phyloP scores from a whole-genome alignment of 2,329 filamentous ascomycete species.

The Penicillium sp. region DNA sequence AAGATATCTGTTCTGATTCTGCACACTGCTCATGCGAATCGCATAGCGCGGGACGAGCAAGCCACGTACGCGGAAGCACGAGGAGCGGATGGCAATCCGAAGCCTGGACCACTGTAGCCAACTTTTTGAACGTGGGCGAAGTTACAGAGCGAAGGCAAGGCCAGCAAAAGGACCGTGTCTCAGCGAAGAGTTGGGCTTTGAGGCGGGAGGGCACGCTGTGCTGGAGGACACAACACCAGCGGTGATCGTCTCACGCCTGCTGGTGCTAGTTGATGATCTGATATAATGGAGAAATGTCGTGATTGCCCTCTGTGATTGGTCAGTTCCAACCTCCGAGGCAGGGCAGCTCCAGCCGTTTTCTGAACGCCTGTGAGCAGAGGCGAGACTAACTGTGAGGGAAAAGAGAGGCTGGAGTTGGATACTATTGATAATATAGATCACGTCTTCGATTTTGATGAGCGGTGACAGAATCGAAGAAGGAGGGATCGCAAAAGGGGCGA shows the following conservation, averaged over 20 bases:
- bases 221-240: slow-evolving; percentile 11
- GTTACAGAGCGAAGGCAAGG: slow-evolving; percentile 15
- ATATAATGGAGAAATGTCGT: slow-evolving; percentile 52
- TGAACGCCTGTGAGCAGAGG: neutral
- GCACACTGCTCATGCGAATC: slow-evolving; percentile 24
- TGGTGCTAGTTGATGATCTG: slow-evolving; percentile 44
- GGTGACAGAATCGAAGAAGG: neutral
- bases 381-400: neutral
- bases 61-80: slow-evolving; percentile 32
- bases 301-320: slow-evolving; percentile 41
- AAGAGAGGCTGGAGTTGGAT: neutral
- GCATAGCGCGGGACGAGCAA: slow-evolving; percentile 29
- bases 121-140: slow-evolving; percentile 2
- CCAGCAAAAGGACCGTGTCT: slow-evolving; percentile 19
- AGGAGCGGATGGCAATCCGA: slow-evolving; percentile 15
- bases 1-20: slow-evolving; percentile 26
- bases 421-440: neutral
- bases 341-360: slow-evolving; percentile 28
- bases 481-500: slow-evolving; percentile 7
- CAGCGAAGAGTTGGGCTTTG: slow-evolving; percentile 15
- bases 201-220: slow-evolving; percentile 15
- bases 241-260: slow-evolving; percentile 30
- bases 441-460: neutral
- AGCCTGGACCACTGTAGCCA: slow-evolving; percentile 13
- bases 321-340: slow-evolving; percentile 23